phyloP scores from a whole-genome alignment of 2,329 filamentous ascomycete genomes.

The Beauveria medogensis region DNA sequence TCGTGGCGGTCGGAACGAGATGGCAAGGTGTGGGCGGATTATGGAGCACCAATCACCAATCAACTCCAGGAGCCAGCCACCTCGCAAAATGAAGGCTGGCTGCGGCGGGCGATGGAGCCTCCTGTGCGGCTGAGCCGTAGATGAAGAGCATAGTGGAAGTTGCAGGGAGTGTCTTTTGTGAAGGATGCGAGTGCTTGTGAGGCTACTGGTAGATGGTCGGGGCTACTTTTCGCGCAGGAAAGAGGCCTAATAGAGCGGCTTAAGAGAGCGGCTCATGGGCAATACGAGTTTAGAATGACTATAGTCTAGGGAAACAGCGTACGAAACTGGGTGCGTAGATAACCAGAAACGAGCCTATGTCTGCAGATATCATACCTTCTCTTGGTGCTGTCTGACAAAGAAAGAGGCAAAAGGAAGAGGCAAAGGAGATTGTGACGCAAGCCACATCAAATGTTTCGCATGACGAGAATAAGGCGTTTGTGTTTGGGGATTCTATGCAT shows the following conservation, averaged over 20 bases:
- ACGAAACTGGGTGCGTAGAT: background rate
- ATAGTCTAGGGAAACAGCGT: background rate
- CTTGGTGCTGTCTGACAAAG: background rate
- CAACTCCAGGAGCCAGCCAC: background rate
- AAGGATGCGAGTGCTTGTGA: background rate
- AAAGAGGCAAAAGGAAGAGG: background rate
- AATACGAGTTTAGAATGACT: no score
- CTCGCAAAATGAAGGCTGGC: background rate
- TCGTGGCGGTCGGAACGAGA: background rate
- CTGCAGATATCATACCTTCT: background rate
- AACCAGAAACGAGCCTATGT: background rate
- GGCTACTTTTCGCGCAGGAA: background rate
- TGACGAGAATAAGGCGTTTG: no score
- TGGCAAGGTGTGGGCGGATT: background rate
- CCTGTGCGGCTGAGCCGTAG: background rate
- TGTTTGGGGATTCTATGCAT: no score
- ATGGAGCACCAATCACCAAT: background rate
- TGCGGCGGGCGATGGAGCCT: background rate
- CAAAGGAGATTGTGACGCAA: background rate
- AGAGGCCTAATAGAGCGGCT: background rate
- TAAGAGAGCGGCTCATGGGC: background rate
- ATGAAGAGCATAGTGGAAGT: background rate
- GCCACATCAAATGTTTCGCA: background rate
- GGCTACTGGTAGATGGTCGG: background rate
- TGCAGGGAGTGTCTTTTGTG: background rate